Evolutionary conservation across 257 asterid genomes (phyloP).

Genomic region (Pogostemon cablin): DNA sequence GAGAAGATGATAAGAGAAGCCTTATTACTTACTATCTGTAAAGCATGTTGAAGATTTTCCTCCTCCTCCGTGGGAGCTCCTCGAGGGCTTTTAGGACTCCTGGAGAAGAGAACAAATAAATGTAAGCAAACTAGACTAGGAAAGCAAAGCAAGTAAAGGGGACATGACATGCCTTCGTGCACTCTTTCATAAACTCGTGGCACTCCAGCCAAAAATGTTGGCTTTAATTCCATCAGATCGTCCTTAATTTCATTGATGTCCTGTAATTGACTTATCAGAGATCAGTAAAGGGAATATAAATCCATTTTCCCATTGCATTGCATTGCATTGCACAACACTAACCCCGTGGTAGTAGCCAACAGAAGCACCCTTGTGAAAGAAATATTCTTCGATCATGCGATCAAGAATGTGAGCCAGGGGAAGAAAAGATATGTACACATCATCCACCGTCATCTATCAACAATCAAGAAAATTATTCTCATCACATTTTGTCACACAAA

Average conservation of each 20-base stretch:
- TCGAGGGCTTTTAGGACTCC: conserved; percentile 87
- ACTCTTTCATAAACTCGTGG: conserved; percentile 88
- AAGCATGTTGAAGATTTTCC: conserved; percentile 70
- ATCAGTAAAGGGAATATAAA: conserved; percentile 2
- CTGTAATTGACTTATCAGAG: conserved; percentile 42
- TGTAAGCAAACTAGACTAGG: neutral
- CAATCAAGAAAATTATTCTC: neutral
- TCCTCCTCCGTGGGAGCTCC: conserved; percentile 85
- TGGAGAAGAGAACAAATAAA: conserved; percentile 30
- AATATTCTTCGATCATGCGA: conserved; percentile 95
- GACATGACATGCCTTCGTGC: conserved; percentile 66
- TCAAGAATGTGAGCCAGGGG: conserved; percentile 99
- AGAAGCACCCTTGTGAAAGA: conserved; percentile 95
- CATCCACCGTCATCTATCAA: conserved; percentile 82
- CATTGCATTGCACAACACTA: conserved; percentile 10
- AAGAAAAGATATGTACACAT: conserved; percentile 92
- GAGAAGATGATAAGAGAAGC: conserved; percentile 19
- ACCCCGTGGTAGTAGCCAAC: conserved; percentile 99
- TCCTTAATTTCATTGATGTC: conserved; percentile 82
- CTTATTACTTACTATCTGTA: conserved; percentile 59
- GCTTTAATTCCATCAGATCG: conserved; percentile 79
- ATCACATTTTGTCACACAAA: too few species aligned
- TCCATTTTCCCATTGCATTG: neutral
- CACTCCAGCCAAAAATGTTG: conserved; percentile 94
- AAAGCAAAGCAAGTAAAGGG: neutral